Base-by-base conservation (phyloP, 2,329 filamentous ascomycete genomes). In the Penicillium polonicum region DNA sequence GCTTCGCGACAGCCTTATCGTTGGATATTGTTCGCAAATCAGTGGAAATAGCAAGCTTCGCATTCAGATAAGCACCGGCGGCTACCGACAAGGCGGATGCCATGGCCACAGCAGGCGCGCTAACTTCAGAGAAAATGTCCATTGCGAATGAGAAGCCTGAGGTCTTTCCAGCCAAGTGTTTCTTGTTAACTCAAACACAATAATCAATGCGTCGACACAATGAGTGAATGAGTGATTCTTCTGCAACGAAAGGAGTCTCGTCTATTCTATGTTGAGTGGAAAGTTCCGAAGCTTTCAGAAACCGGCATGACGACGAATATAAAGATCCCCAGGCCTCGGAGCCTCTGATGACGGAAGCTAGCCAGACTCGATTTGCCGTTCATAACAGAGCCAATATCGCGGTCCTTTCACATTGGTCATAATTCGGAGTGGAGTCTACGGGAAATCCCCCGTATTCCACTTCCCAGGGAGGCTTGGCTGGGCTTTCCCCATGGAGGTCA, bases 1-100 rank as follows among this genome's bases (percentile, higher is more conserved):
- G 71, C 48, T 72, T 71, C 1, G 52, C 60, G 57, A 69, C 75
- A 12, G 68, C 65, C 27, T 69, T 65, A 42, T 78, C 73, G 56
- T 72, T 60, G 38, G 60, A 65, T 5, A 79, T 65, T 2, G 70
- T 59, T 9, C 68, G 58, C 5, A 80, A 41, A 63, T 80, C 78
- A 4, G 70, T 74, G 3, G 72, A 72, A 39, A 80, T 69, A 1
- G 70, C 68, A 35, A 77, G 69, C 57, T 75, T 79, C 6, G 77
- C 78, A 66, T 80, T 78, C 13, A 79, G 58, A 60, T 80, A 80
- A 19, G 74, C 74, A 5, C 70, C 73, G 2, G 70, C 69, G 5
- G 74, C 72, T 2, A 72, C 63, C 0, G 73, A 64, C 21, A 76
- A 57, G 25, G 74, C 74, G 4, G 74, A 74, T 23, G 69, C 70